A percentile compares a stretch with the other conserved stretches of the same genome.
Evolutionary conservation across 257 asterid species (phyloP).

Genomic region (Fraxinus quadrangulata): DNA sequence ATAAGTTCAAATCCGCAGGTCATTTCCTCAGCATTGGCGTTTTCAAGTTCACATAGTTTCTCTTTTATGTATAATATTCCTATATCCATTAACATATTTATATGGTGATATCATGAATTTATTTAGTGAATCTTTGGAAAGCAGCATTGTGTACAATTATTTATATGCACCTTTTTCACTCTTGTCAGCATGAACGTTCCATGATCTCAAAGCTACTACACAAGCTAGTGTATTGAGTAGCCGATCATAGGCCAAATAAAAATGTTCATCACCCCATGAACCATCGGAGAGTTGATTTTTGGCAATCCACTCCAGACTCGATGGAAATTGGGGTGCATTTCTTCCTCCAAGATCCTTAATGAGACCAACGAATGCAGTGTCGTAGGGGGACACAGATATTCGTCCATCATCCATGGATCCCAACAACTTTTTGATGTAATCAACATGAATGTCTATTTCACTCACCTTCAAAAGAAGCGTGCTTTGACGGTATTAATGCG

Average conservation of each 20-base stretch:
- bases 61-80: conserved; percentile 33
- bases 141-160: neutral
- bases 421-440: conserved; percentile 2
- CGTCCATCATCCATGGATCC: conserved; percentile 21
- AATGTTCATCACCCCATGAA: conserved; percentile 22
- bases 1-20: conserved; percentile 48
- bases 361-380: conserved; percentile 22
- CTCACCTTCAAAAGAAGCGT: neutral
- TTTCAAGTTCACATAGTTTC: conserved; percentile 20
- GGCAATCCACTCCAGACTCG: conserved; percentile 16
- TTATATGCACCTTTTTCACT: conserved; percentile 26
- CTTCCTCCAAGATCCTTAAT: neutral
- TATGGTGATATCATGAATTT: neutral
- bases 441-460: neutral
- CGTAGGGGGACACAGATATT: conserved; percentile 16
- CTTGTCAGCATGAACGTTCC: conserved; percentile 26
- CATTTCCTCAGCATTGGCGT: conserved; percentile 30
- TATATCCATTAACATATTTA: neutral
- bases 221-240: conserved; percentile 35
- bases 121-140: too few relatives aligned
- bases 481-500: neutral
- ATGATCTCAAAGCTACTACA: conserved; percentile 32
- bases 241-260: conserved; percentile 31
- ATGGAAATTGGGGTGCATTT: conserved; percentile 16
- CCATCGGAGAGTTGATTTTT: conserved; percentile 27